phyloP scores from a whole-genome alignment of 805 yeast species.

The Suhomyces sp. region DNA sequence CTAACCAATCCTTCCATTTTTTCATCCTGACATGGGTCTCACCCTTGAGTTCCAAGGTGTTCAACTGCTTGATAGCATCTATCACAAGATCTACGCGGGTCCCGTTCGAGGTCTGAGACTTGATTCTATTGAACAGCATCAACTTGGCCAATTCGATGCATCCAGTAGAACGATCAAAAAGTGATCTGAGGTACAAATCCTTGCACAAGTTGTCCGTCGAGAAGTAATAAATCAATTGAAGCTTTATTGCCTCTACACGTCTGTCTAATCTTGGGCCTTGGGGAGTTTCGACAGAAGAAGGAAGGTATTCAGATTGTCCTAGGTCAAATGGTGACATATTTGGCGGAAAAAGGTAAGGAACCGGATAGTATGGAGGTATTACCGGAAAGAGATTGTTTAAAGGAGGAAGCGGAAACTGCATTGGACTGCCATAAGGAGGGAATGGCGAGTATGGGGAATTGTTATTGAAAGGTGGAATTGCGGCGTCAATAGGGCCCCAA shows the following conservation, averaged over 20 bases:
- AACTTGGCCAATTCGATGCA: slow-evolving; percentile 13
- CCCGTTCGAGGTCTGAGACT: slow-evolving; percentile 13
- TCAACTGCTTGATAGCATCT: slow-evolving; percentile 7
- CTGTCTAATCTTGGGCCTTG: not conserved
- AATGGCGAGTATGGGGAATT: not conserved
- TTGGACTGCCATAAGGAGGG: not conserved
- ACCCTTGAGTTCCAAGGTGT: slow-evolving; percentile 13
- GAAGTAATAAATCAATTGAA: slow-evolving; percentile 20
- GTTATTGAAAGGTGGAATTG: not conserved
- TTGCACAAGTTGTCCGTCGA: slow-evolving; percentile 21
- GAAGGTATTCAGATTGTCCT: not conserved
- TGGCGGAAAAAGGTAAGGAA: not conserved
- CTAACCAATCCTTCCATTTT: slow-evolving; percentile 17
- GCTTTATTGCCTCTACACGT: not conserved
- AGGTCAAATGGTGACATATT: not conserved
- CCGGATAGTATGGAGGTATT: not conserved
- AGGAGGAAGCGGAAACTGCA: not conserved
- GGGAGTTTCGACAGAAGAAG: not conserved
- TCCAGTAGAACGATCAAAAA: slow-evolving; percentile 16
- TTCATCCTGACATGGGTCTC: slow-evolving; percentile 6
- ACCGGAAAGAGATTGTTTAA: not conserved
- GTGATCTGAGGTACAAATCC: slow-evolving; percentile 17
- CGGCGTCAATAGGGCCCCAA: not conserved
- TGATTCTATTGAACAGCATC: slow-evolving; percentile 15
- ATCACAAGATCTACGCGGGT: slow-evolving; percentile 9